A percentile compares a stretch with the other conserved stretches of the same genome.
Conservation (phyloP, 352 stramenopile species). For the Phytophthora nicotianae region DNA sequence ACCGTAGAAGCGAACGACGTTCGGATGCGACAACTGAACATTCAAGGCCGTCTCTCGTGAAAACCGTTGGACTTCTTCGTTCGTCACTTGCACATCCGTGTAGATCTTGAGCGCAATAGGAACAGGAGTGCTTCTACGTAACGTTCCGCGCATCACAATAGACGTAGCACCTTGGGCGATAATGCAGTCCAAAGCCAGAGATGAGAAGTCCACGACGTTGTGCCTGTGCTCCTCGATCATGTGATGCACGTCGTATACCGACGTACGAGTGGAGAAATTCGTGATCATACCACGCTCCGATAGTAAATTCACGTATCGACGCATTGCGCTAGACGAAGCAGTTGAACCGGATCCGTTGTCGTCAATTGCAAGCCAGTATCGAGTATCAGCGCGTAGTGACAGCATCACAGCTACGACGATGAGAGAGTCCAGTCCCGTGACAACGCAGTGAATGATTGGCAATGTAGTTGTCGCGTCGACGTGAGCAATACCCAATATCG, state of each 20-base stretch:
- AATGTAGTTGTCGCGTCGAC: slow-evolving; percentile 28
- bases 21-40: slow-evolving; percentile 82
- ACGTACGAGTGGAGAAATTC: slow-evolving; percentile 88
- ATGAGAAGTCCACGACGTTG: slow-evolving; percentile 83
- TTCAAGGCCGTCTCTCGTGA: slow-evolving; percentile 84
- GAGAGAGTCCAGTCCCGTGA: slow-evolving; percentile 58
- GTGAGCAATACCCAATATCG: slow-evolving; percentile 51
- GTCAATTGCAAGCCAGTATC: slow-evolving; percentile 86
- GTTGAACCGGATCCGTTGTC: slow-evolving; percentile 48
- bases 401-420: slow-evolving; percentile 76
- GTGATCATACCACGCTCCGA: slow-evolving; percentile 87
- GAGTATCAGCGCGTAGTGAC: slow-evolving; percentile 78
- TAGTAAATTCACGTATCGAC: slow-evolving; percentile 73
- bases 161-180: slow-evolving; percentile 82
- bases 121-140: slow-evolving; percentile 49
- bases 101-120: slow-evolving; percentile 89
- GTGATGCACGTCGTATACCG: slow-evolving; percentile 87
- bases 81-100: slow-evolving; percentile 81
- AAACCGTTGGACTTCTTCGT: slow-evolving; percentile 82
- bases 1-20: slow-evolving; percentile 83
- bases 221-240: slow-evolving; percentile 89
- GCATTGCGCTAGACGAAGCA: slow-evolving; percentile 60
- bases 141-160: slow-evolving; percentile 78
- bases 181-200: slow-evolving; percentile 73
- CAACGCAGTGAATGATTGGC: slow-evolving; percentile 57